Percentiles rank a stretch among this genome's conserved stretches.
phyloP scores from a whole-genome alignment of 352 stramenopile genomes.

The Phytophthora constricta region DNA sequence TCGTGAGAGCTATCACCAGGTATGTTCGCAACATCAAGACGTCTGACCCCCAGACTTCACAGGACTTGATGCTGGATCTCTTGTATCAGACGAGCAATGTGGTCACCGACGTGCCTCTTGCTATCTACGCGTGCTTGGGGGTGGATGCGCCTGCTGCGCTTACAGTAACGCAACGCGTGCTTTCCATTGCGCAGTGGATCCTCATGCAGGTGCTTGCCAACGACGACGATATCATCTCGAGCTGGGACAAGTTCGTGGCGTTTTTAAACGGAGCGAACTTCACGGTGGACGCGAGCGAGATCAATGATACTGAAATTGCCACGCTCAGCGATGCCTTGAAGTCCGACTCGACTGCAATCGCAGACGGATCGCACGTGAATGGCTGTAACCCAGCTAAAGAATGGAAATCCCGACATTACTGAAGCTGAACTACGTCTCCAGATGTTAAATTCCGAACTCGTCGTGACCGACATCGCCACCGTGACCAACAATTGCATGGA shows the following conservation, averaged over 20 bases:
- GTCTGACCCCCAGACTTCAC: conserved; percentile 38
- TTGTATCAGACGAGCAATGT: conserved; percentile 47
- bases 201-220: conserved; percentile 18
- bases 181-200: conserved; percentile 24
- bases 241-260: conserved; percentile 17
- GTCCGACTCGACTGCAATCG: conserved; percentile 40
- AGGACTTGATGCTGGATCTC: conserved; percentile 39
- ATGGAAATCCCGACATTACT: conserved; percentile 18
- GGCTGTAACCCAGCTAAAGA: conserved; percentile 39
- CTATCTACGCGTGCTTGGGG: conserved; percentile 15
- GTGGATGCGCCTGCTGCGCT: conserved; percentile 4
- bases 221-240: conserved; percentile 18
- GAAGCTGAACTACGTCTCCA: conserved; percentile 42
- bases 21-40: conserved; percentile 18
- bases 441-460: conserved; percentile 47
- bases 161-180: conserved; percentile 7
- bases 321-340: conserved; percentile 37
- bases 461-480: conserved; percentile 50
- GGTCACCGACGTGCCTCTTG: conserved; percentile 22
- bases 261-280: conserved; percentile 21
- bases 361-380: conserved; percentile 45
- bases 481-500: conserved; percentile 42
- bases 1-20: neutral
- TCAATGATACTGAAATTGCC: conserved; percentile 26
- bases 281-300: conserved; percentile 5